phyloP scores from a whole-genome alignment of 495 filamentous ascomycete species.

The Daldinia decipiens region DNA sequence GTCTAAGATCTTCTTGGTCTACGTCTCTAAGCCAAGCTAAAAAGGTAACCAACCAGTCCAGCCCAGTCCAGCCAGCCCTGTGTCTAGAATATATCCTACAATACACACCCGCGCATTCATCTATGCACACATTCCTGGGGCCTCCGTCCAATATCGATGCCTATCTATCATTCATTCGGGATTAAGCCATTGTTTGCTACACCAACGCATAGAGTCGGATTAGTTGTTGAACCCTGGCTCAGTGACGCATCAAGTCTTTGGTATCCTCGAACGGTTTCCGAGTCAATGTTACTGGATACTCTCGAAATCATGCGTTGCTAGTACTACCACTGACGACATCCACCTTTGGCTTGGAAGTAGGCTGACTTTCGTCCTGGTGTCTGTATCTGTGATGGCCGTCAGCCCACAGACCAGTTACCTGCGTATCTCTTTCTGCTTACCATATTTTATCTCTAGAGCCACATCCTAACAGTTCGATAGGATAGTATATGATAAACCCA shows the following conservation, averaged over 20 bases:
- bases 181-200: conserved; percentile 9
- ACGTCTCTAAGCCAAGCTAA: conserved; percentile 12
- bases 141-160: background rate
- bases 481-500: conserved; percentile 20
- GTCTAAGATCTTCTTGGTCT: conserved; percentile 8
- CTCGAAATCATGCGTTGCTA: conserved; percentile 32
- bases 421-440: conserved; percentile 3
- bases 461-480: conserved; percentile 24
- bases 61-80: conserved; percentile 3
- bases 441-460: conserved; percentile 9
- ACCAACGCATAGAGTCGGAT: background rate
- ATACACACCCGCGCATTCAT: conserved; percentile 13
- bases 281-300: conserved; percentile 21
- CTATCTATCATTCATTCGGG: background rate
- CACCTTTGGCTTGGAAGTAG: conserved; percentile 8
- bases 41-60: conserved; percentile 1
- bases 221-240: background rate
- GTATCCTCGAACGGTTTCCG: conserved; percentile 24
- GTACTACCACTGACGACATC: conserved; percentile 23
- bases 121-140: conserved; percentile 18
- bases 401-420: conserved; percentile 1
- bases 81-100: conserved; percentile 12
- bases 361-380: background rate
- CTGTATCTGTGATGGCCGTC: background rate
- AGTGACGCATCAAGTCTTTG: conserved; percentile 2